Base-by-base conservation (phyloP, 177 flowering plant genomes). In the Vitis hybrid region DNA sequence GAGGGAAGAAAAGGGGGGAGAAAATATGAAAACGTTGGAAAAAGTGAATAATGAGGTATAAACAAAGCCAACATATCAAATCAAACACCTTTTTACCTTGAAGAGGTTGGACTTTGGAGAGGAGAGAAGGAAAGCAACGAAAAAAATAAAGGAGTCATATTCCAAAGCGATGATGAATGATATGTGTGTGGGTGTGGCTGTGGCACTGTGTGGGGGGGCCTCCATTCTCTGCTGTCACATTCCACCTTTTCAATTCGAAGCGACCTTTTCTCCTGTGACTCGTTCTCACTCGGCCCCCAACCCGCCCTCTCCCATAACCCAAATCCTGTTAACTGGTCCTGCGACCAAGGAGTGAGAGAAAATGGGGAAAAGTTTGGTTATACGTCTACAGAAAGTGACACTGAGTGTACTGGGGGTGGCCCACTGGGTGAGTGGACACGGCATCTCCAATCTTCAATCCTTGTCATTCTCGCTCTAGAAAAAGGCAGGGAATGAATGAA, bases 61-160 rank as follows among this genome's bases (percentile, higher is more conserved):
- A 78, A 79, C 77, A 76, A 75, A 75, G 68, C 48, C 5, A 69
- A 63, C 71, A 73, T 63, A 69, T 78, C 81, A 76, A 70, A 81
- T 78, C 81, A 71, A 73, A 69, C 67, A 60, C 79, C 82, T 77
- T 79, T 75, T 72, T 52, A 58, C 11, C 63, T 39, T 39, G 48
- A 39, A 39, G 48, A 39, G 48, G 48, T 39, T 39, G 48, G 48
- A 39, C 48, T 39, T 8, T 16, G 61, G 22, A 55, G 11, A 60
- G 31, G 31, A 49, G 45, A 49, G 20, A 15, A 55, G 1, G 63
- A n/a, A 50, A 12, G 6, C n/a, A 19, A 29, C 5, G 8, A 51
- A 29, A 34, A 6, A 56, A 58, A 26, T 48, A 39, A 48, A 12
- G n/a, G 31, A 19, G 39, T 58, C 39, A 65, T 14, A 59, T 67